A percentile compares a stretch with the other conserved stretches of the same genome.
Evolutionary conservation across 2,329 filamentous ascomycete species (phyloP).

Genomic region (Aspergillus sp.): DNA sequence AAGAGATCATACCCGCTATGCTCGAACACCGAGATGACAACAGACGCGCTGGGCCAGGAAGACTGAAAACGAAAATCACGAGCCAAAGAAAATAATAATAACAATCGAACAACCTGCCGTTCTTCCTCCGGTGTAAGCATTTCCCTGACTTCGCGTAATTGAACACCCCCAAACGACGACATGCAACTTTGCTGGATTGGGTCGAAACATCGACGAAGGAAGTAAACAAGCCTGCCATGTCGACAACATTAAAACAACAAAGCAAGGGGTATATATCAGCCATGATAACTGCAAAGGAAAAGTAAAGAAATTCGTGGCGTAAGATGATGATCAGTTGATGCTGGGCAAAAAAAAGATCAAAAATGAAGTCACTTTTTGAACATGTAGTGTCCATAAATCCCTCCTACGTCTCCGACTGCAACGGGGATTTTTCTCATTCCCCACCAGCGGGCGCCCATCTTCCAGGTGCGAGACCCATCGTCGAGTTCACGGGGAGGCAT

Average conservation of each 20-base stretch:
- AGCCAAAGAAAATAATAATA: background rate
- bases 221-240: background rate
- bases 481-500: conserved; percentile 35
- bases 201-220: background rate
- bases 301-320: conserved; percentile 2
- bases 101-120: background rate
- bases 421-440: conserved; percentile 65
- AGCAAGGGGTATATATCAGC: background rate
- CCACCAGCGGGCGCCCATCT: conserved; percentile 78
- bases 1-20: background rate
- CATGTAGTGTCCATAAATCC: conserved; percentile 53
- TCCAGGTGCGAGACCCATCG: conserved; percentile 60
- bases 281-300: conserved; percentile 3
- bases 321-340: conserved; percentile 1
- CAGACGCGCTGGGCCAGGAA: background rate
- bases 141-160: background rate
- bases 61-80: background rate
- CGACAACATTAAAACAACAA: background rate
- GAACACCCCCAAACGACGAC: background rate
- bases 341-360: conserved; percentile 5
- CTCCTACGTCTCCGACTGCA: conserved; percentile 48
- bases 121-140: conserved; percentile 1
- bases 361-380: conserved; percentile 41
- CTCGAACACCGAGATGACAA: background rate
- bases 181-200: background rate